Conservation (phyloP, 371 early-diverging fungal species). For the Rhizopus microsporus region DNA sequence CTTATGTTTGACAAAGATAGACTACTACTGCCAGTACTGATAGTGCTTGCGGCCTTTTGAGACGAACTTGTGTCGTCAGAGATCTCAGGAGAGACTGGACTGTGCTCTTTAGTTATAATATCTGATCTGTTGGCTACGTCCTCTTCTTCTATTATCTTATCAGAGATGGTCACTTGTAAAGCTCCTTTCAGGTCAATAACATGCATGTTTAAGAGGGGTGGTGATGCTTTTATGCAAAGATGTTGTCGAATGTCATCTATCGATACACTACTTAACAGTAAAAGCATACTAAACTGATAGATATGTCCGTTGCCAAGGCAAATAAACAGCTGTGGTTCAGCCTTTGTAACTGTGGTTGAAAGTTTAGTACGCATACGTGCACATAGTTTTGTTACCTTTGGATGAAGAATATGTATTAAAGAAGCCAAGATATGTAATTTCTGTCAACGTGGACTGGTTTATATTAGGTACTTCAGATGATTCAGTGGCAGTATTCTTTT, state of each 20-base stretch:
- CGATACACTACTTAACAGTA: slow-evolving; percentile 11
- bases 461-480: slow-evolving; percentile 8
- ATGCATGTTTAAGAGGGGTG: slow-evolving; percentile 20
- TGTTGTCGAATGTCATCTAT: slow-evolving; percentile 12
- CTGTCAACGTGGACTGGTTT: slow-evolving; percentile 11
- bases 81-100: slow-evolving; percentile 2
- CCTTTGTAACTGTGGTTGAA: slow-evolving; percentile 11
- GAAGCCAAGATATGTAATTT: slow-evolving; percentile 15
- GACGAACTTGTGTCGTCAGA: slow-evolving; percentile 7
- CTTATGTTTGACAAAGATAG: neutral
- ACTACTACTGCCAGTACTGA: slow-evolving; percentile 10
- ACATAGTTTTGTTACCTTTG: slow-evolving; percentile 16
- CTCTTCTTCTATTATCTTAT: slow-evolving; percentile 2
- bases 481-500: slow-evolving; percentile 10
- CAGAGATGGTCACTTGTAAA: slow-evolving; percentile 6
- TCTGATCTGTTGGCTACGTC: neutral
- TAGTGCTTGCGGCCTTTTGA: slow-evolving; percentile 6
- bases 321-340: slow-evolving; percentile 26
- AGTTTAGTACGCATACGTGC: neutral
- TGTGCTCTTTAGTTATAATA: slow-evolving; percentile 7
- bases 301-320: slow-evolving; percentile 36
- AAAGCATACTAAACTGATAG: slow-evolving; percentile 31
- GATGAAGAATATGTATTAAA: slow-evolving; percentile 28
- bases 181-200: slow-evolving; percentile 28
- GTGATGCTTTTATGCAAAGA: slow-evolving; percentile 4